Conservation (phyloP, 1,139 yeast genomes). For the Blastobotrys serpentis region DNA sequence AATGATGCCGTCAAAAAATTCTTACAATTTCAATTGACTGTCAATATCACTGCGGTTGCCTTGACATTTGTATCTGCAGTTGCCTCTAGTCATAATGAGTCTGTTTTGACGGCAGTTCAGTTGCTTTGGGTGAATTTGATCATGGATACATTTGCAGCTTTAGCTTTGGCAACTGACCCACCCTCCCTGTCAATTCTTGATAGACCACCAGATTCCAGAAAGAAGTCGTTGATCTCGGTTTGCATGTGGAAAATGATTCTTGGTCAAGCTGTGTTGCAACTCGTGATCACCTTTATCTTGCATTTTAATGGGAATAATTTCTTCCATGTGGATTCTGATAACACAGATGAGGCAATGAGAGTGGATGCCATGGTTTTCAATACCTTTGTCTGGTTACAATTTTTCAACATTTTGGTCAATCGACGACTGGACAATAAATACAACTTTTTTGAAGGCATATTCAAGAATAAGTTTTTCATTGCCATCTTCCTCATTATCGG, state of each 20-base stretch:
- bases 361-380: conserved; percentile 86
- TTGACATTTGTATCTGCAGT: conserved; percentile 94
- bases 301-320: conserved; percentile 74
- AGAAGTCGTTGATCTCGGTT: conserved; percentile 74
- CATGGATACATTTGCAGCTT: conserved; percentile 97
- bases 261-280: conserved; percentile 80
- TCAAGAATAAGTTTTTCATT: conserved; percentile 79
- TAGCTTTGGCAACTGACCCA: conserved; percentile 96
- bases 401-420: conserved; percentile 87
- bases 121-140: conserved; percentile 95
- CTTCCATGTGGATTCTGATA: conserved; percentile 44
- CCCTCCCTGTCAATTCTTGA: conserved; percentile 80
- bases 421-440: conserved; percentile 89
- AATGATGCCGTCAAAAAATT: conserved; percentile 91
- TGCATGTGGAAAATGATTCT: conserved; percentile 99
- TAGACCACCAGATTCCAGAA: conserved; percentile 82
- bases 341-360: conserved; percentile 51
- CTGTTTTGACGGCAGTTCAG: conserved; percentile 96
- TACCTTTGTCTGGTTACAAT: conserved; percentile 96
- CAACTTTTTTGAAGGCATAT: conserved; percentile 78
- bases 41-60: conserved; percentile 90
- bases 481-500: conserved; percentile 70
- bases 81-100: conserved; percentile 69
- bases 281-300: conserved; percentile 70
- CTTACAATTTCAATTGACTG: conserved; percentile 94